Conservation (phyloP, 2,329 filamentous ascomycete genomes). For the Triangularia setosa region DNA sequence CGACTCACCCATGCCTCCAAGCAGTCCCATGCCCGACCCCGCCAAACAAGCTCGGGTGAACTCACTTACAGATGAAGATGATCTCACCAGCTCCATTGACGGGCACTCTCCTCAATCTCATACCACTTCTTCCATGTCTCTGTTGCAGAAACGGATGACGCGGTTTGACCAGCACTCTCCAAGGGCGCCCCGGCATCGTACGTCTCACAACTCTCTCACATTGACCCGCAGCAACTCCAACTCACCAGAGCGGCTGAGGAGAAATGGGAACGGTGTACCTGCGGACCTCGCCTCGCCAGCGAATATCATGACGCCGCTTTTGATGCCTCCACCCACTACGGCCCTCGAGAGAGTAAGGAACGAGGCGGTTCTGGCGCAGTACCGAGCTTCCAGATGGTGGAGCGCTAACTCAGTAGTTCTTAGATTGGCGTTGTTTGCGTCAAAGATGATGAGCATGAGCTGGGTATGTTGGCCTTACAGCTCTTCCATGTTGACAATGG, state of each 20-base stretch:
- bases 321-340: slow-evolving; percentile 48
- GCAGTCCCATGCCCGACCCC: slow-evolving; percentile 44
- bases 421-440: slow-evolving; percentile 60
- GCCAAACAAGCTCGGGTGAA: slow-evolving; percentile 33
- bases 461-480: slow-evolving; percentile 22
- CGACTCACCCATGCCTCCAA: slow-evolving; percentile 48
- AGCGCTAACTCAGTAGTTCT: slow-evolving; percentile 34
- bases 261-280: slow-evolving; percentile 9
- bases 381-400: slow-evolving; percentile 33
- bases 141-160: slow-evolving; percentile 25
- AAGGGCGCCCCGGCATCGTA: slow-evolving; percentile 29
- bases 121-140: slow-evolving; percentile 26
- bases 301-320: slow-evolving; percentile 38
- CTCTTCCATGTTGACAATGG: slow-evolving; percentile 5
- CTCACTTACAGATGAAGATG: slow-evolving; percentile 32
- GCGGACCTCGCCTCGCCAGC: slow-evolving; percentile 13
- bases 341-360: slow-evolving; percentile 33
- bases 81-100: slow-evolving; percentile 25
- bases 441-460: slow-evolving; percentile 61
- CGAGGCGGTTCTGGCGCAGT: slow-evolving; percentile 33
- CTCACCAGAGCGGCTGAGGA: slow-evolving; percentile 30
- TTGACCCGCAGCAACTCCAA: slow-evolving; percentile 26
- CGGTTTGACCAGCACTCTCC: slow-evolving; percentile 10
- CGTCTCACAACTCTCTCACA: slow-evolving; percentile 34
- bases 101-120: slow-evolving; percentile 9